Evolutionary conservation across 202 grass and related monocot species (phyloP).

Genomic region (Panicum virgatum): DNA sequence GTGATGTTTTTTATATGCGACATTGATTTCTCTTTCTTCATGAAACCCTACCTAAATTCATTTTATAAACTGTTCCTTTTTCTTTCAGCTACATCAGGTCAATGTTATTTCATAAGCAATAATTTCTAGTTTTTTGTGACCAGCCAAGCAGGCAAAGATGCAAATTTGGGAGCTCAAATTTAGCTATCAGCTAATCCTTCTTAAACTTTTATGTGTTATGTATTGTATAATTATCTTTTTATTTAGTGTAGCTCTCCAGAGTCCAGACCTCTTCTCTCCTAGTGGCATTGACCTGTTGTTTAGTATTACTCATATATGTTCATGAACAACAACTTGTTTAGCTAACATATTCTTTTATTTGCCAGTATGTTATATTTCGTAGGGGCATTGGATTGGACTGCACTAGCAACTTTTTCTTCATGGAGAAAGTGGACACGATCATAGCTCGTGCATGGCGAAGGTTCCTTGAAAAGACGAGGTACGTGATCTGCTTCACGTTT

Average conservation of each 20-base stretch:
- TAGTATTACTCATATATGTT: constrained; percentile 15
- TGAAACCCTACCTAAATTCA: not conserved
- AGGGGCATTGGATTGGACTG: constrained; percentile 88
- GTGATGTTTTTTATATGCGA: constrained; percentile 38
- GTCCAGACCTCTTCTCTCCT: not conserved
- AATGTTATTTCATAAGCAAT: constrained; percentile 10
- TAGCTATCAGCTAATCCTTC: not conserved
- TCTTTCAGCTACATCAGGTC: not conserved
- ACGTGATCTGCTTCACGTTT: constrained; percentile 16
- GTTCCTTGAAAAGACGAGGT: constrained; percentile 86
- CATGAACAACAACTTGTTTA: constrained; percentile 9
- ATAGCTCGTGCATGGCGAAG: constrained; percentile 76
- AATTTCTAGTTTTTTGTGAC: not conserved
- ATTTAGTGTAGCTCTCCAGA: constrained; percentile 3
- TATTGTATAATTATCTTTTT: not conserved
- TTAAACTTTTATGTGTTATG: constrained; percentile 9
- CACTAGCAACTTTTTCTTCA: constrained; percentile 92
- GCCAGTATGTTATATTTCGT: constrained; percentile 92
- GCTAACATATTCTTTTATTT: constrained; percentile 32
- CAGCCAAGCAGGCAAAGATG: not conserved
- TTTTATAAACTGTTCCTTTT: not conserved
- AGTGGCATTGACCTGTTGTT: not conserved
- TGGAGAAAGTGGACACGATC: constrained; percentile 94
- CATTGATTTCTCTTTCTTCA: constrained; percentile 5
- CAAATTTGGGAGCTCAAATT: not conserved